Evolutionary conservation across 495 filamentous ascomycete species (phyloP).

Genomic region (Zalerion maritima): DNA sequence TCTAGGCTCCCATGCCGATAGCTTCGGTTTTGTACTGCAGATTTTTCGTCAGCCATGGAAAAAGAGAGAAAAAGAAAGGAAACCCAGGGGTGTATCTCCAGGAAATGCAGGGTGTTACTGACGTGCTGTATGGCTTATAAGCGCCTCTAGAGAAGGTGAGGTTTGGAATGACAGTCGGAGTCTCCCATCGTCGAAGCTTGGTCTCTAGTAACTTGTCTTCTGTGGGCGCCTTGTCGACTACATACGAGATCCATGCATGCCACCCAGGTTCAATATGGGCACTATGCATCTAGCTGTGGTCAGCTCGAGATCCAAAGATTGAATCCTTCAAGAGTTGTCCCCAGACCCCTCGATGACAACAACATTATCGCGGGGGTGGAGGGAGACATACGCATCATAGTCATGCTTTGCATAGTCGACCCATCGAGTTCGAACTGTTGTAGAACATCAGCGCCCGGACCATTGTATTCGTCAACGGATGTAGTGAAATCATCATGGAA

Average conservation of each 20-base stretch:
- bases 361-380: too few relatives aligned
- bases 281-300: too few relatives aligned
- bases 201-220: conserved; percentile 57
- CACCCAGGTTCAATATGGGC: conserved; percentile 90
- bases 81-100: too few relatives aligned
- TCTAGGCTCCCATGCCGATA: too few relatives aligned
- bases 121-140: conserved; percentile 93
- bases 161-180: conserved; percentile 48
- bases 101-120: too few relatives aligned
- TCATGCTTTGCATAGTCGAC: conserved; percentile 86
- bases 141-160: conserved; percentile 59
- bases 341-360: too few relatives aligned
- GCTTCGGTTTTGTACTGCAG: too few relatives aligned
- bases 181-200: conserved; percentile 57
- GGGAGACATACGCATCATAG: conserved; percentile 58
- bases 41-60: too few relatives aligned
- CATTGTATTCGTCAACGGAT: not conserved
- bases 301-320: not conserved
- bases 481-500: not conserved
- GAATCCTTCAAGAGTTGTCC: conserved; percentile 1
- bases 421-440: conserved; percentile 86
- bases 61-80: too few relatives aligned
- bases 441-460: conserved; percentile 11
- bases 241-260: conserved; percentile 95
- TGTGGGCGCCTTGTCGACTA: conserved; percentile 73